These are phyloP conservation scores for Filosporella fistucella DNA, from an alignment of 495 filamentous ascomycete species.

Conservation along the genomic window DNA sequence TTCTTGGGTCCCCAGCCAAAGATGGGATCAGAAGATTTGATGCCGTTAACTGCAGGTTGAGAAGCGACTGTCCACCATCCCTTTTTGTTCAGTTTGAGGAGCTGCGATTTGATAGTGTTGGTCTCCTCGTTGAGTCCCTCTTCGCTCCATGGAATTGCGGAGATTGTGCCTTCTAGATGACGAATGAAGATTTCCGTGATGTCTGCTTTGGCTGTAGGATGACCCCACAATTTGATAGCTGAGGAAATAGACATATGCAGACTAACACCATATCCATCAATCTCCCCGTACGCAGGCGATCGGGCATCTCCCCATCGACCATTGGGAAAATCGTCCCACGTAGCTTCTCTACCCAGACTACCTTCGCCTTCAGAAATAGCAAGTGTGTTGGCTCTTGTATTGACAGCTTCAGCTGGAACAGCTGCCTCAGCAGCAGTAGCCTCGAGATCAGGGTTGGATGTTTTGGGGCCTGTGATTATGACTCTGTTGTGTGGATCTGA, in stretches of 20 bases:
- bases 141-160: slow-evolving; percentile 89
- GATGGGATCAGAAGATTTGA: slow-evolving; percentile 66
- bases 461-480: slow-evolving; percentile 59
- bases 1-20: slow-evolving; percentile 94
- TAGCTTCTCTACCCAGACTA: slow-evolving; percentile 87
- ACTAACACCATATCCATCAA: slow-evolving; percentile 90
- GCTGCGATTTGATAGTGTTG: slow-evolving; percentile 64
- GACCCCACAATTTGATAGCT: slow-evolving; percentile 79
- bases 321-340: slow-evolving; percentile 98
- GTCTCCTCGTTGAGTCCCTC: slow-evolving; percentile 85
- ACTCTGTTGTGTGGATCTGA: slow-evolving; percentile 77
- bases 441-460: slow-evolving; percentile 53
- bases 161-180: slow-evolving; percentile 70
- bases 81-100: slow-evolving; percentile 71
- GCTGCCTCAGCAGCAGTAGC: slow-evolving; percentile 62
- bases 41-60: slow-evolving; percentile 90
- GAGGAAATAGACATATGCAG: slow-evolving; percentile 75
- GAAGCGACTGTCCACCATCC: slow-evolving; percentile 97
- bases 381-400: slow-evolving; percentile 72
- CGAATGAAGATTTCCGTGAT: slow-evolving; percentile 74
- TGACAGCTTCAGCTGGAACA: slow-evolving; percentile 52
- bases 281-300: slow-evolving; percentile 89
- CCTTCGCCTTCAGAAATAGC: slow-evolving; percentile 92
- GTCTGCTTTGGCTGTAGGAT: slow-evolving; percentile 61
- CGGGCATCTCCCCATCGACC: slow-evolving; percentile 92